phyloP scores from a whole-genome alignment of 2,329 filamentous ascomycete genomes.

The Fusarium sp. region DNA sequence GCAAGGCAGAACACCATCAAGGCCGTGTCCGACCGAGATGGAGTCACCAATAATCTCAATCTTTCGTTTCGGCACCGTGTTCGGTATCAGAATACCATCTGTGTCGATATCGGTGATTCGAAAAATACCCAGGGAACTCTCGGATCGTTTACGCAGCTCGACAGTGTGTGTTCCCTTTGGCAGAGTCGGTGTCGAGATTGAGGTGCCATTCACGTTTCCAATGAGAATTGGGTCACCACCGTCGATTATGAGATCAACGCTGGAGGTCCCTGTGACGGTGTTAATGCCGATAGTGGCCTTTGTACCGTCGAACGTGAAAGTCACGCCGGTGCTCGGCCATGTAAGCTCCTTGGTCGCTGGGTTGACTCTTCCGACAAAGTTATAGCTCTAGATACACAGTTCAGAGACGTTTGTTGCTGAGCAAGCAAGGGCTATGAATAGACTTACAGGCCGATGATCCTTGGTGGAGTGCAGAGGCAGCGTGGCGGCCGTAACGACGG shows the following conservation, averaged over 20 bases:
- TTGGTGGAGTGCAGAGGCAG: not conserved
- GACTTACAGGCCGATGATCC: slow-evolving; percentile 3
- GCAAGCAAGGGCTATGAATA: too few relatives aligned
- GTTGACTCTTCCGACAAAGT: slow-evolving; percentile 55
- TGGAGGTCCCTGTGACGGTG: slow-evolving; percentile 13
- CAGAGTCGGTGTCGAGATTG: slow-evolving; percentile 8
- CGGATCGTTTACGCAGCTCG: slow-evolving; percentile 32
- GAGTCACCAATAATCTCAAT: slow-evolving; percentile 60
- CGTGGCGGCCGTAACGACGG: slow-evolving; percentile 9
- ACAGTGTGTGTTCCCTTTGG: slow-evolving; percentile 27
- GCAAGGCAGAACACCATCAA: slow-evolving; percentile 55
- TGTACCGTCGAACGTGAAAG: slow-evolving; percentile 55
- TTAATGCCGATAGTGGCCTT: slow-evolving; percentile 50
- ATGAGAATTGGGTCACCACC: slow-evolving; percentile 21
- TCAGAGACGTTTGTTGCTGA: not conserved
- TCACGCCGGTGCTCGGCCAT: slow-evolving; percentile 58
- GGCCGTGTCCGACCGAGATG: slow-evolving; percentile 58
- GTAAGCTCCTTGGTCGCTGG: slow-evolving; percentile 56
- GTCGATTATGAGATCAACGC: slow-evolving; percentile 30
- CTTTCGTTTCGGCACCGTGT: slow-evolving; percentile 45
- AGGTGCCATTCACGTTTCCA: slow-evolving; percentile 11
- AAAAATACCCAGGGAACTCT: slow-evolving; percentile 22
- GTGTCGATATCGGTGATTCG: slow-evolving; percentile 4
- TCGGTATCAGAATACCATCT: slow-evolving; percentile 36
- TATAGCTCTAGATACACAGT: not conserved